phyloP scores from a whole-genome alignment of 2,329 filamentous ascomycete genomes.

The Arthroderma sp. region DNA sequence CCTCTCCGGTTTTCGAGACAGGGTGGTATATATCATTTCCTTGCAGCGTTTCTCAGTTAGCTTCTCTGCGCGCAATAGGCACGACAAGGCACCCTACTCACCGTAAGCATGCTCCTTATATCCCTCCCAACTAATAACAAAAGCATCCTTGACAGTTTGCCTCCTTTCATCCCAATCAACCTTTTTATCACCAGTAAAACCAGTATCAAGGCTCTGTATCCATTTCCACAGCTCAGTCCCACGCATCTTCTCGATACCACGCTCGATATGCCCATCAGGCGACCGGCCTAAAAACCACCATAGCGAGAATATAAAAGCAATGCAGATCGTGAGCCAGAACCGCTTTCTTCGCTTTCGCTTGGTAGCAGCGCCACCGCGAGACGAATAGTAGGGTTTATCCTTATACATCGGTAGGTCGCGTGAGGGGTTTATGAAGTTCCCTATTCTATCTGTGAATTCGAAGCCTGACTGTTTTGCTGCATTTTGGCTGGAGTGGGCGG shows the following conservation, averaged over 20 bases:
- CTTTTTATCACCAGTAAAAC: slow-evolving; percentile 17
- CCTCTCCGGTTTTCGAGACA: slow-evolving; percentile 59
- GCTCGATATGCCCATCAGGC: background rate
- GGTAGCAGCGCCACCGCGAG: slow-evolving; percentile 32
- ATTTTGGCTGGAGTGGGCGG: slow-evolving; percentile 22
- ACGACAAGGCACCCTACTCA: slow-evolving; percentile 32
- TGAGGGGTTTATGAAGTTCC: slow-evolving; percentile 49
- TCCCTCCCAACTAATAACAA: slow-evolving; percentile 80
- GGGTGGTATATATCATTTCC: slow-evolving; percentile 81
- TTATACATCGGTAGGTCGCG: slow-evolving; percentile 88
- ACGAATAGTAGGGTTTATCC: slow-evolving; percentile 74
- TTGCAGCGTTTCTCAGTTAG: slow-evolving; percentile 23
- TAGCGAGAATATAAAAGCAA: slow-evolving; percentile 45
- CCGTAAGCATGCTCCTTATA: slow-evolving; percentile 94
- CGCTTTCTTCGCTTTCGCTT: slow-evolving; percentile 53
- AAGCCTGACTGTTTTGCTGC: slow-evolving; percentile 16
- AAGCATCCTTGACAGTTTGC: slow-evolving; percentile 75
- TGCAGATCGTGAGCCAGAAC: slow-evolving; percentile 39
- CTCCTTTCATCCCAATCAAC: slow-evolving; percentile 67
- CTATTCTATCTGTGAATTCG: slow-evolving; percentile 49
- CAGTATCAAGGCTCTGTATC: slow-evolving; percentile 39
- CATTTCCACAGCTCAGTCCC: slow-evolving; percentile 42
- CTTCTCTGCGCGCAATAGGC: background rate
- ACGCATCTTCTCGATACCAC: slow-evolving; percentile 14
- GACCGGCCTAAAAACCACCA: slow-evolving; percentile 45